phyloP scores from a whole-genome alignment of 805 yeast genomes.

The Saccharomycopsis babjevae region DNA sequence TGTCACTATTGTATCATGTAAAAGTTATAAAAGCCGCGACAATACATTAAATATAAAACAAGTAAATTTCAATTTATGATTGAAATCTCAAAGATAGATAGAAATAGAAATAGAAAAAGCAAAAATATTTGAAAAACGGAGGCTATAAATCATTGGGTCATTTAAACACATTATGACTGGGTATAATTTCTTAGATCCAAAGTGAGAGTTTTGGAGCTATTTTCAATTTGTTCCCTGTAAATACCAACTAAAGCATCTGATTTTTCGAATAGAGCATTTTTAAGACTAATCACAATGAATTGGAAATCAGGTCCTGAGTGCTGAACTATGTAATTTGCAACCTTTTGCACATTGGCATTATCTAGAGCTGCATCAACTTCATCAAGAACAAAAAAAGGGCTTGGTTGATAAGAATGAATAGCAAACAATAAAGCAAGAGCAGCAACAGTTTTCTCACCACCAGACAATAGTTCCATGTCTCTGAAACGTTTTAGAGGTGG shows the following conservation, averaged over 20 bases:
- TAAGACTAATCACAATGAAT: slow-evolving; percentile 86
- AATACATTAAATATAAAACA: neutral
- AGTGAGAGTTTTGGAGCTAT: slow-evolving; percentile 64
- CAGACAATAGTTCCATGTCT: slow-evolving; percentile 86
- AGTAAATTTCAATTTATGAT: neutral
- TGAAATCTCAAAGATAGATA: neutral
- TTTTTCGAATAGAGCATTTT: slow-evolving; percentile 75
- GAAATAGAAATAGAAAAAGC: neutral
- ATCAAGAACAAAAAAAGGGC: slow-evolving; percentile 92
- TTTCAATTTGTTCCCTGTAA: slow-evolving; percentile 67
- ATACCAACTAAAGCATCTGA: slow-evolving; percentile 91
- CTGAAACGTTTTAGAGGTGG: slow-evolving; percentile 92
- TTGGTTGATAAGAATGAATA: slow-evolving; percentile 80
- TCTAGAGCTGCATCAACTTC: slow-evolving; percentile 99
- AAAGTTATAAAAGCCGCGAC: neutral
- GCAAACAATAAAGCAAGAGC: slow-evolving; percentile 90
- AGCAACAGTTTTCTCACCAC: slow-evolving; percentile 96
- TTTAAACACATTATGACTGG: neutral
- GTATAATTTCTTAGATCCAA: slow-evolving; percentile 60
- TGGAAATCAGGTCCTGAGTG: slow-evolving; percentile 75
- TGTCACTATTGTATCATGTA: neutral
- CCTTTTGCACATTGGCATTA: slow-evolving; percentile 71
- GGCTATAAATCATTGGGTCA: neutral
- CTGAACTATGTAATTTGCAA: slow-evolving; percentile 75
- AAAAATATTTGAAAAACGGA: neutral